A percentile compares a stretch with the other conserved stretches of the same genome.
Conservation (phyloP, 2,329 filamentous ascomycete species). For the Beauveria asiatica region DNA sequence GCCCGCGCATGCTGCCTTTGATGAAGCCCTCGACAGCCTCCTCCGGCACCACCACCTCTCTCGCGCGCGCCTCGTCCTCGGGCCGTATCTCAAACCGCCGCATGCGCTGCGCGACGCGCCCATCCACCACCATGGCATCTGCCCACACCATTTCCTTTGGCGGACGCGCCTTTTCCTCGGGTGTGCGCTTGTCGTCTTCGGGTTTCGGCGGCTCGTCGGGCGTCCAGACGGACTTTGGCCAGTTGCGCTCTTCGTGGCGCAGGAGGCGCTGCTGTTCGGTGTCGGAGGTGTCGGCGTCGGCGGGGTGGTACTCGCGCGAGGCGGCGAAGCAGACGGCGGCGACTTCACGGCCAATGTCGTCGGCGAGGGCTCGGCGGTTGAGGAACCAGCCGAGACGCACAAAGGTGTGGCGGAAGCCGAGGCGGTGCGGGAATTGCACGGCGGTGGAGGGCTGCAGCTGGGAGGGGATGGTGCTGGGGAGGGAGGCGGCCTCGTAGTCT, state of each 20-base stretch:
- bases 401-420: constrained; percentile 87
- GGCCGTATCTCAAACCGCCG: constrained; percentile 61
- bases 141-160: constrained; percentile 67
- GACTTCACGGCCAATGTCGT: constrained; percentile 78
- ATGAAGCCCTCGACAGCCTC: constrained; percentile 64
- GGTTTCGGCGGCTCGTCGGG: constrained; percentile 30
- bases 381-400: constrained; percentile 82
- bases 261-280: constrained; percentile 47
- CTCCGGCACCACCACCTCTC: constrained; percentile 52
- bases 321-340: constrained; percentile 70
- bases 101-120: constrained; percentile 71
- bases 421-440: constrained; percentile 76
- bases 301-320: constrained; percentile 36
- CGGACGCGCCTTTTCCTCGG: constrained; percentile 36
- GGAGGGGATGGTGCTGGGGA: constrained; percentile 58
- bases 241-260: constrained; percentile 65
- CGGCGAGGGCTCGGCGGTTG: constrained; percentile 74
- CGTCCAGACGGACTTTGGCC: constrained; percentile 73
- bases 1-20: constrained; percentile 47
- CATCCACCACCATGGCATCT: constrained; percentile 65
- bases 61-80: constrained; percentile 62
- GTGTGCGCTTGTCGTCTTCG: constrained; percentile 16
- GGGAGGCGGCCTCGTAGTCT: constrained; percentile 59
- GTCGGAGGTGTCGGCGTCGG: constrained; percentile 27
- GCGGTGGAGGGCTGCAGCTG: constrained; percentile 65